Evolutionary conservation across 2,329 filamentous ascomycete species (phyloP).

Genomic region (Calonectria montana): DNA sequence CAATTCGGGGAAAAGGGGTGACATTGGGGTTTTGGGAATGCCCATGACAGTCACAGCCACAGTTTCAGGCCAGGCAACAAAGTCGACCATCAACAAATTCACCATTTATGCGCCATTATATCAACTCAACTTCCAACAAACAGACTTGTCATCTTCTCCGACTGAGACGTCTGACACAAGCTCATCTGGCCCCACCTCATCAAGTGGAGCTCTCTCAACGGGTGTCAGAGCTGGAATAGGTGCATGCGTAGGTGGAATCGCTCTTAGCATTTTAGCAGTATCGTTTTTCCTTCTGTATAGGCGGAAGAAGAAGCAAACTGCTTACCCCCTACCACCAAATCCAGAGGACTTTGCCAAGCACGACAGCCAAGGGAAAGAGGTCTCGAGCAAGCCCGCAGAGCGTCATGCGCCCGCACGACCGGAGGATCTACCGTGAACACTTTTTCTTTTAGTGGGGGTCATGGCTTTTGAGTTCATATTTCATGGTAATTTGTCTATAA

Average conservation of each 20-base stretch:
- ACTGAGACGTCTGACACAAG: not conserved
- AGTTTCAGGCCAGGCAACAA: not conserved
- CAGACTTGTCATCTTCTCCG: slow-evolving; percentile 33
- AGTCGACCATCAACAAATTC: slow-evolving; percentile 18
- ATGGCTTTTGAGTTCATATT: not conserved
- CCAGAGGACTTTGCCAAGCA: not conserved
- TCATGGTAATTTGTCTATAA: not conserved
- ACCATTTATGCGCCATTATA: slow-evolving; percentile 44
- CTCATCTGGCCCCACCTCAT: too few relatives aligned
- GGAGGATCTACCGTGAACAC: not conserved
- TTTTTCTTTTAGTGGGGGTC: too few relatives aligned
- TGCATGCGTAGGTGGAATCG: not conserved
- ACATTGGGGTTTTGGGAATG: slow-evolving; percentile 25
- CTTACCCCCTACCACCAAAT: not conserved
- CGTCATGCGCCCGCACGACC: not conserved
- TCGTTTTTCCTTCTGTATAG: not conserved
- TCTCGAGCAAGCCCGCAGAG: not conserved
- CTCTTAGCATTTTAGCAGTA: not conserved
- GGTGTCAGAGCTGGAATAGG: not conserved
- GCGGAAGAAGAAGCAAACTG: not conserved
- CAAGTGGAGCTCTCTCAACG: not conserved
- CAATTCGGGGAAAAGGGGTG: slow-evolving; percentile 26
- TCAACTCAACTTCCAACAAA: slow-evolving; percentile 43
- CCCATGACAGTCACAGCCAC: slow-evolving; percentile 23
- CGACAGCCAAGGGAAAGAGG: not conserved